Evolutionary conservation across 2,329 filamentous ascomycete genomes (phyloP).

Genomic region (Eutypa lata): DNA sequence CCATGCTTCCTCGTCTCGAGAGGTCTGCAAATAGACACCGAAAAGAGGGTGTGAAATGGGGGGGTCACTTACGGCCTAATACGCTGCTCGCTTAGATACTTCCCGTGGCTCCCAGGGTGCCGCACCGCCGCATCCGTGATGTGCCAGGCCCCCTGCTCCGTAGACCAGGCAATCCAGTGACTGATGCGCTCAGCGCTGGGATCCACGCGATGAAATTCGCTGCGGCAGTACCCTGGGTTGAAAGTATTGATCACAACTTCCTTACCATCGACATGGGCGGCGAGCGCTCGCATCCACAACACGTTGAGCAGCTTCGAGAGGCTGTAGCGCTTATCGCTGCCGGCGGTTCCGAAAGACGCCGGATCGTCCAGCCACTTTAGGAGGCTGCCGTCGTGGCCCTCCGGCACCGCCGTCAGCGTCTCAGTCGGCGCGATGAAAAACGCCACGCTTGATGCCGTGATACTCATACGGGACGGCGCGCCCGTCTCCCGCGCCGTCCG

Average conservation of each 20-base stretch:
- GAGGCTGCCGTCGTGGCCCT: constrained; percentile 6
- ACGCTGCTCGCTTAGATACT: constrained; percentile 13
- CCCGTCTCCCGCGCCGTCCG: constrained; percentile 5
- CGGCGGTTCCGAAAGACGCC: constrained; percentile 10
- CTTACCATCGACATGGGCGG: constrained; percentile 4
- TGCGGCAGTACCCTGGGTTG: constrained; percentile 15
- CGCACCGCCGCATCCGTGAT: constrained; percentile 11
- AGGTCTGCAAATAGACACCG: too few species aligned
- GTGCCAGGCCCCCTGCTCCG: constrained; percentile 8
- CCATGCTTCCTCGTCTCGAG: too few species aligned
- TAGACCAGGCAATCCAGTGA: constrained; percentile 8
- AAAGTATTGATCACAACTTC: constrained; percentile 8
- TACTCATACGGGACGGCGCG: constrained; percentile 11
- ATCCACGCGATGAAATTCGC: constrained; percentile 15
- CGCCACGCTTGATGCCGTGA: constrained; percentile 14
- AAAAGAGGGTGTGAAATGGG: neutral
- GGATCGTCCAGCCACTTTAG: constrained; percentile 12
- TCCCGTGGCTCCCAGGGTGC: constrained; percentile 11
- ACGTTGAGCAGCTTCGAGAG: constrained; percentile 16
- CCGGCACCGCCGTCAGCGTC: constrained; percentile 3
- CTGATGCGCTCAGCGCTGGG: constrained; percentile 1
- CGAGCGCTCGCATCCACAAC: constrained; percentile 13
- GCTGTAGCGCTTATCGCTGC: constrained; percentile 9
- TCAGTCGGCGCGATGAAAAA: constrained; percentile 2
- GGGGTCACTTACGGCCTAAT: constrained; percentile 10